Percentiles rank a stretch among this genome's conserved stretches.
Conservation (phyloP, 192 early-diverging fungal species). For the Jimgerdemannia flammicorona region DNA sequence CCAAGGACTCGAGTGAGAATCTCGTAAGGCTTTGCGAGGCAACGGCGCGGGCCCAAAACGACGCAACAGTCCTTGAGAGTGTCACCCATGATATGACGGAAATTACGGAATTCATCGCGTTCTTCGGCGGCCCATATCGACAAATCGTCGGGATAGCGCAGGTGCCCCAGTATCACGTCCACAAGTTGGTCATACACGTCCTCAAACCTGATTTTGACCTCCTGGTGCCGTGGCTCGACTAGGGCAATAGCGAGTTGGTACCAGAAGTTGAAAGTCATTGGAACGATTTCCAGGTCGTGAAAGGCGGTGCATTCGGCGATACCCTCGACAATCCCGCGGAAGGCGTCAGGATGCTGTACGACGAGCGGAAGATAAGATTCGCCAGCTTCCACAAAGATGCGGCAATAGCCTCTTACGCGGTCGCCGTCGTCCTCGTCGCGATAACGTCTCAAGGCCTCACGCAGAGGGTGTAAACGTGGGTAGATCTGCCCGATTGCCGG, state of each 20-base stretch:
- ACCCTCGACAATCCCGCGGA: constrained; percentile 71
- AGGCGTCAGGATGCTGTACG: constrained; percentile 61
- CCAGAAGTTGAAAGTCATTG: constrained; percentile 94
- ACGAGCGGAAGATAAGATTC: constrained; percentile 82
- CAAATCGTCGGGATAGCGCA: constrained; percentile 80
- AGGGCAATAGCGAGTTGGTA: constrained; percentile 66
- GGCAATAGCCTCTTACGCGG: constrained; percentile 73
- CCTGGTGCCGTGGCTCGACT: constrained; percentile 39
- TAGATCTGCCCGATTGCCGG: constrained; percentile 61
- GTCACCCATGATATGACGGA: constrained; percentile 95
- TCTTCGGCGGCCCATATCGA: constrained; percentile 74
- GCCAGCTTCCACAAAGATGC: constrained; percentile 88
- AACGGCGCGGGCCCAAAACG: constrained; percentile 73
- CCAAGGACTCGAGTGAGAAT: constrained; percentile 42
- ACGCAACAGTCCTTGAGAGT: constrained; percentile 93
- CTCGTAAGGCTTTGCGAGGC: constrained; percentile 63
- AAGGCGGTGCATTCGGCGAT: constrained; percentile 79
- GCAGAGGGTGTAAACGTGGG: constrained; percentile 49
- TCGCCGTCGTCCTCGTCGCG: constrained; percentile 74
- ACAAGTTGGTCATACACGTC: constrained; percentile 66
- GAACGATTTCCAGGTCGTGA: constrained; percentile 79
- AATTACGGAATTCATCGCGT: constrained; percentile 96
- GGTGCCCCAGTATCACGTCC: constrained; percentile 80
- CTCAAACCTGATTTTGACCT: constrained; percentile 51
- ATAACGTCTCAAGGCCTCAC: constrained; percentile 30